Base-by-base conservation (phyloP, 495 filamentous ascomycete genomes). In the Letharia lupina region DNA sequence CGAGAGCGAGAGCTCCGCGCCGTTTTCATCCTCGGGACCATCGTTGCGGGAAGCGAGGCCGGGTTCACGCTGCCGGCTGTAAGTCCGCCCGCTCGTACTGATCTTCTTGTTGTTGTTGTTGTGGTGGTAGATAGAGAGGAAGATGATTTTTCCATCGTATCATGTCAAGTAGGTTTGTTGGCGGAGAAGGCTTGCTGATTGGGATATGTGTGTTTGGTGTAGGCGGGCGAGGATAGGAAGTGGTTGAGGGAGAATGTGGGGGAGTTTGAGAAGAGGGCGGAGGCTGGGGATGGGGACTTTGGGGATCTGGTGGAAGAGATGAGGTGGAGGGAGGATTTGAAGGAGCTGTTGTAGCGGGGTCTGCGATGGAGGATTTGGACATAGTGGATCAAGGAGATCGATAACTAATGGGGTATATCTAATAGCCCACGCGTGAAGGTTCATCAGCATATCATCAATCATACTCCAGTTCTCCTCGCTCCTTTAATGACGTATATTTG, bases 11-110 rank as follows among this genome's bases (percentile, higher is more conserved):
- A 71, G 35, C 41, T 75, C 7, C 63, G 71, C n/a, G 69, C 69
- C 0, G 58, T 75, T 0, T 76, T 73, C 64, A 39, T 76, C 0
- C 64, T 75, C 10, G 72, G 71, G 2, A 70, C 68, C 1, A 70
- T 76, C 45, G 63, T 73, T 0, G 69, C 73, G n/a, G 74, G 70
- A 9, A 7, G 63, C 6, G 70, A 76, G 48, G 72, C 45, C 1
- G 74, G 73, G 28, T 67, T 76, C 60, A 54, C 61, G 7, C 50
- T 73, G 40, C 73, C 74, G n/a, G 56, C 66, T 44, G 71, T 75
- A 23, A 42, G 73, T 58, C 1, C 35, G 37, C 42, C 39, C 40
- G 23, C 23, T 28, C 23, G 23, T 28, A 28, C 23, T 28, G 23
- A 28, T 0, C 20, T 15, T 41, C 13, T 12, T 50, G 4, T 54